Base-by-base conservation (phyloP, 164 flowering plant species). In the Vitis rupestris region DNA sequence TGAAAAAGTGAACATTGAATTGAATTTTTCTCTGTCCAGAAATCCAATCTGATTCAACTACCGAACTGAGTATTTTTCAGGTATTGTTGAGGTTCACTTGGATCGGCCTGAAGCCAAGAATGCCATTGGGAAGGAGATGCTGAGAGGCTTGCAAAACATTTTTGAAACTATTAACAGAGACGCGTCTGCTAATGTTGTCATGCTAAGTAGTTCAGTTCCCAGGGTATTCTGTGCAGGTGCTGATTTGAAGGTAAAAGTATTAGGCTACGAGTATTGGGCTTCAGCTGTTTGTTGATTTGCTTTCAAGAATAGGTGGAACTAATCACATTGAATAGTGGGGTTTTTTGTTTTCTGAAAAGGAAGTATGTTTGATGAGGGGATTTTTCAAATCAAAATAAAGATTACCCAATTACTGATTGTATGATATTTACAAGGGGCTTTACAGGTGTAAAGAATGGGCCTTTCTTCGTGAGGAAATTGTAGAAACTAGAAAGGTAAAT, bases 181-280 rank as follows among this genome's bases (percentile, higher is more conserved):
- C 79, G 66, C 82, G 1, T 84, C 88, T 57, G 90, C 87, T 52
- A 85, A 76, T 47, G 95, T 91, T 52, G 69, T 87, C 62, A 71
- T 94, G 89, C 76, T 94, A 50, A 65, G 76, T 66, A 94, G 99
- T 72, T 82, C 82, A 50, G 97, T 94, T 68, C 94, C 97, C 1
- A 81, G 73, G 72, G 90, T 90, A 30, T 94, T 94, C 75, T 94
- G 97, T 79, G 94, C 97, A 19, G 99, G 95, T 70, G 99, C 99
- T 73, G 99, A 94, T 86, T 79, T 94, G 83, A 94, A 92, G 97
- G 99, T 91, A 72, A 19, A 27, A n/a, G 16, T 53, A 12, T 53
- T 53, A 8, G 56, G 56, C 56, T 53, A 53, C 44, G 27, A 23
- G 27, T 37, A 37, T 37, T 37, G 44, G 7, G 44, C 7, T 37